Evolutionary conservation across 345 rosid species (phyloP), one percentile per base, ranked within the genome.

Genomic region (Ceriops decandra): DNA sequence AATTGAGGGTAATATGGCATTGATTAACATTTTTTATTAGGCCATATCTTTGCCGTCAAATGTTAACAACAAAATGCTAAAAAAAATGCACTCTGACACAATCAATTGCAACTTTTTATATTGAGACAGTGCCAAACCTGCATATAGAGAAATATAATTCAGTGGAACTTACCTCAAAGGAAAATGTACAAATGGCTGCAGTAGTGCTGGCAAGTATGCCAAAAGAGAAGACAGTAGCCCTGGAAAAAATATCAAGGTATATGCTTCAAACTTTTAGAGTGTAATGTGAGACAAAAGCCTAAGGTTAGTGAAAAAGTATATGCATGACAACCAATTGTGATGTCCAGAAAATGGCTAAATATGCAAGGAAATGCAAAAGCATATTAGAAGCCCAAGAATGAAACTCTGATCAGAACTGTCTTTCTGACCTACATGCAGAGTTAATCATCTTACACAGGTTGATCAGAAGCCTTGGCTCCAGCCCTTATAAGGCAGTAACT

Each of bases 381-480:
- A 33, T 33, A 7, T 33, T 33, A 33, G 36, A 7, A 33, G 9
- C 9, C 36, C 36, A 7, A 33, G 10, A 33, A 33, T 33, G 9
- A 7, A 33, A 7, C 36, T 33, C 36, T 7, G 10, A 1, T 46
- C 7, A 32, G 47, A 35, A 68, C 33, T 15, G 42, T 33, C 49
- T 56, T 35, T 38, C 53, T 35, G 19, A 42, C 49, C 11, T 64
- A 54, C 30, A 52, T 7, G 63, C 27, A 58, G 27, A 64, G 62
- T 56, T 33, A 27, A 36, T 62, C 73, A 76, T 66, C 95, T 85
- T 83, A 93, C 98, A 90, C 69, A 68, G 98, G 93, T 76, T 88
- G 96, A 77, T 85, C 95, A 16, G 89, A 85, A 60, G 95, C 90
- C 83, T 82, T 88, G 70, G 97, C 93, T 62, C 86, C 92, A 71